Evolutionary conservation across 495 filamentous ascomycete genomes (phyloP).

Genomic region (Cairneyella variabilis): DNA sequence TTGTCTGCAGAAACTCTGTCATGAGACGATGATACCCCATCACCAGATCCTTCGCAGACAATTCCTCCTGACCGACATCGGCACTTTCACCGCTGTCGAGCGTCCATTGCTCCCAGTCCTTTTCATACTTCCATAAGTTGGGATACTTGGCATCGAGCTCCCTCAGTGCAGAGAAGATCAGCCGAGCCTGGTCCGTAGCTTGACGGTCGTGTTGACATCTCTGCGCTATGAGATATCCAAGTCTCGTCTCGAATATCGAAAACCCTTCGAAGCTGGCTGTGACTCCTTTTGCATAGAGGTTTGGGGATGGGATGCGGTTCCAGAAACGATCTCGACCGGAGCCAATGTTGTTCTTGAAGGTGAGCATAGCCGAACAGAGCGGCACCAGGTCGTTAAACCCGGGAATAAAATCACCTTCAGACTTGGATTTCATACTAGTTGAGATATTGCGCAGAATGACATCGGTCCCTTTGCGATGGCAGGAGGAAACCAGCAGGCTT

Average conservation of each 20-base stretch:
- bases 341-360: background rate
- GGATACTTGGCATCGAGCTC: no score
- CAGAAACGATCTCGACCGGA: background rate
- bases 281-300: background rate
- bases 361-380: background rate
- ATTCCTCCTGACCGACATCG: no score
- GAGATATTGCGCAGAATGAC: background rate
- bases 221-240: background rate
- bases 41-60: no score
- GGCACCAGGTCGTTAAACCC: background rate
- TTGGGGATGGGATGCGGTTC: background rate
- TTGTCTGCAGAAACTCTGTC: background rate
- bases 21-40: background rate
- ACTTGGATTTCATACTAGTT: background rate
- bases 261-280: constrained; percentile 1
- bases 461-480: background rate
- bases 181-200: no score
- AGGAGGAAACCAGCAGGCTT: background rate
- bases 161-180: no score
- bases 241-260: background rate
- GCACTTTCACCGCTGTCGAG: background rate
- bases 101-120: background rate
- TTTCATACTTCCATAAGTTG: background rate
- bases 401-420: background rate
- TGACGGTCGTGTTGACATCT: no score